phyloP scores from a whole-genome alignment of 1,139 yeast species.

The Blastobotrys serpentis region DNA sequence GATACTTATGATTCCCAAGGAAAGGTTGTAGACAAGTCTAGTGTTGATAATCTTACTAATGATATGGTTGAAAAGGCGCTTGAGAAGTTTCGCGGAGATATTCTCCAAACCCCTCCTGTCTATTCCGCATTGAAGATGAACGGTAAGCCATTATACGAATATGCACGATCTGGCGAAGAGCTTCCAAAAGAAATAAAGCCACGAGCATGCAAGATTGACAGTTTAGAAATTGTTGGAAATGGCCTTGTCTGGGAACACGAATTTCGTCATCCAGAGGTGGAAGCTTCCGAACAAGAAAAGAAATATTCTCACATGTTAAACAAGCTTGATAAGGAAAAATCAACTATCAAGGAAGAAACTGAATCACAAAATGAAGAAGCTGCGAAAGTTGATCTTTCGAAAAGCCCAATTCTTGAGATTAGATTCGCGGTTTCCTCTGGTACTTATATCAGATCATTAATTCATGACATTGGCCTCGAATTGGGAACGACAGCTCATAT shows the following conservation, averaged over 20 bases:
- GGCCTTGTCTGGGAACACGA: slow-evolving; percentile 56
- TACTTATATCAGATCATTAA: slow-evolving; percentile 84
- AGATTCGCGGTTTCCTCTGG: slow-evolving; percentile 87
- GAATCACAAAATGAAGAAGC: slow-evolving; percentile 8
- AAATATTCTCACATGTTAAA: slow-evolving; percentile 39
- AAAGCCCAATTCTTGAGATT: slow-evolving; percentile 64
- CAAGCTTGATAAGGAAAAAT: slow-evolving; percentile 24
- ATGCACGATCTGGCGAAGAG: slow-evolving; percentile 86
- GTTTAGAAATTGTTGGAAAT: slow-evolving; percentile 54
- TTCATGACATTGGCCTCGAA: slow-evolving; percentile 86
- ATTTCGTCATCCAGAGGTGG: slow-evolving; percentile 42
- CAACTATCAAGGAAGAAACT: slow-evolving; percentile 6
- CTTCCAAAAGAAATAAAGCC: slow-evolving; percentile 78
- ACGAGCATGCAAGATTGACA: slow-evolving; percentile 64
- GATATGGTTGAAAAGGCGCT: slow-evolving; percentile 53
- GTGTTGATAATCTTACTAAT: slow-evolving; percentile 56
- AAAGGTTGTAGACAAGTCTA: slow-evolving; percentile 60
- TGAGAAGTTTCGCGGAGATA: slow-evolving; percentile 67
- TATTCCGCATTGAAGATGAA: slow-evolving; percentile 92
- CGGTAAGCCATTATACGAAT: slow-evolving; percentile 91
- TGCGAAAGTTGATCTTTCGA: slow-evolving; percentile 14
- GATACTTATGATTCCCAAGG: slow-evolving; percentile 96
- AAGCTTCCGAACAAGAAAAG: slow-evolving; percentile 37
- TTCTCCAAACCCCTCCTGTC: slow-evolving; percentile 91
- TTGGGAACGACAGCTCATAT: slow-evolving; percentile 82